phyloP scores from a whole-genome alignment of 2,329 filamentous ascomycete genomes.

The Aschersonia sp. region DNA sequence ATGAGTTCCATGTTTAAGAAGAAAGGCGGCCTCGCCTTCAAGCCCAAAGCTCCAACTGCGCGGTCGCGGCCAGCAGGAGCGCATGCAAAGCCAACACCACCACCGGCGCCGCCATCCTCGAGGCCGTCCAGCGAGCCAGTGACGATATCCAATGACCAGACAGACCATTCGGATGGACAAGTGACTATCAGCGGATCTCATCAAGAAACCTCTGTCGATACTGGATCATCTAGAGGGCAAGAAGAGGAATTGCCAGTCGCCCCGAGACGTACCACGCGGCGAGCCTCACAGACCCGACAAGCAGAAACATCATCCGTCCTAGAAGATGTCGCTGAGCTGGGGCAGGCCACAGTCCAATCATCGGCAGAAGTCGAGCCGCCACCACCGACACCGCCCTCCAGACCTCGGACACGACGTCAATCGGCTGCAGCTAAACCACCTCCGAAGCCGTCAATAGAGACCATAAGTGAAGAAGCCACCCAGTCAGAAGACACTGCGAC shows the following conservation, averaged over 20 bases:
- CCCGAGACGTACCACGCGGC: conserved; percentile 1
- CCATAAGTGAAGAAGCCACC: background rate
- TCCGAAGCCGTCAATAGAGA: conserved; percentile 2
- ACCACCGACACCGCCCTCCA: background rate
- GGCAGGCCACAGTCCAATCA: background rate
- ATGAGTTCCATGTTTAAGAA: conserved; percentile 61
- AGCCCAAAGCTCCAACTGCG: conserved; percentile 49
- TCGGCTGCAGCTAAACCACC: conserved; percentile 1
- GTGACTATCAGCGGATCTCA: background rate
- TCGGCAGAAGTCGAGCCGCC: background rate
- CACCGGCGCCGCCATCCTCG: background rate
- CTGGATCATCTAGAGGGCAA: background rate
- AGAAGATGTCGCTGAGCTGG: background rate
- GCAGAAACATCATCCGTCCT: background rate
- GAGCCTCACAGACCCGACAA: conserved; percentile 3
- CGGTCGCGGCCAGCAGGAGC: conserved; percentile 17
- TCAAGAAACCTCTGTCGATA: background rate
- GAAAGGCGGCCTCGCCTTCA: conserved; percentile 46
- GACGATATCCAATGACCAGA: background rate
- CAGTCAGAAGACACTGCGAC: background rate
- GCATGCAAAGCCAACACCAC: conserved; percentile 2
- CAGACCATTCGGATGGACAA: background rate
- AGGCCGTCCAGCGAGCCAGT: background rate
- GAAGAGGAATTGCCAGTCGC: background rate
- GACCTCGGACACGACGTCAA: background rate